Evolutionary conservation across 2,329 filamentous ascomycete species (phyloP).

Genomic region (Fusarium sp.): DNA sequence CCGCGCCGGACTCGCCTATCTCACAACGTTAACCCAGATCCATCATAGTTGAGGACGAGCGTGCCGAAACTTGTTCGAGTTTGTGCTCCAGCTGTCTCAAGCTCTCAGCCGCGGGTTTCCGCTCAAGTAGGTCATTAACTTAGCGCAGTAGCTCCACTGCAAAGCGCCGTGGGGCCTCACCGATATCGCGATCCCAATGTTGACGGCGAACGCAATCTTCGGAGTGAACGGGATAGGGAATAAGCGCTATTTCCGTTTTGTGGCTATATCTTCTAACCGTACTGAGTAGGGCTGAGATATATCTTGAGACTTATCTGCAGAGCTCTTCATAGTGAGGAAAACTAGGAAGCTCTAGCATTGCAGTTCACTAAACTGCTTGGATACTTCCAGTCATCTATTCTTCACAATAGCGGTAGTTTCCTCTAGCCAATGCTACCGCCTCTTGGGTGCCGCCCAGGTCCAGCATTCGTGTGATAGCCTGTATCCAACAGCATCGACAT

Average conservation of each 20-base stretch:
- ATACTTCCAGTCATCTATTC: neutral
- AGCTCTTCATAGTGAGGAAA: neutral
- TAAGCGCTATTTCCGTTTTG: neutral
- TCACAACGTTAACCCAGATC: conserved; percentile 11
- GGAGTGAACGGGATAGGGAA: neutral
- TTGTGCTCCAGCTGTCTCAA: neutral
- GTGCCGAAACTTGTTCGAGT: neutral
- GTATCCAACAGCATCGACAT: neutral
- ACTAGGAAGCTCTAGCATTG: no score
- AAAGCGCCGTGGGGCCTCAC: conserved; percentile 14
- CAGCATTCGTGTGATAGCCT: no score
- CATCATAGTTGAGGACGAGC: conserved; percentile 1
- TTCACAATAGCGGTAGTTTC: no score
- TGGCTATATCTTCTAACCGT: neutral
- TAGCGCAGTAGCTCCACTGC: conserved; percentile 22
- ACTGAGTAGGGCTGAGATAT: neutral
- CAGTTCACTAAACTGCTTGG: neutral
- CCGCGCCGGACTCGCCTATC: conserved; percentile 38
- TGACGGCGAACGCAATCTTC: neutral
- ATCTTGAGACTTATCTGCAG: neutral
- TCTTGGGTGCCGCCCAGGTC: no score
- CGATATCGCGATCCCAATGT: neutral
- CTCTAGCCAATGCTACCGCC: neutral
- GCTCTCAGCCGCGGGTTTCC: conserved; percentile 22
- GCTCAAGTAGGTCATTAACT: conserved; percentile 1